Conservation (phyloP, 1,284 basidiomycete genomes). For the Coniferiporia sulphurascens region DNA sequence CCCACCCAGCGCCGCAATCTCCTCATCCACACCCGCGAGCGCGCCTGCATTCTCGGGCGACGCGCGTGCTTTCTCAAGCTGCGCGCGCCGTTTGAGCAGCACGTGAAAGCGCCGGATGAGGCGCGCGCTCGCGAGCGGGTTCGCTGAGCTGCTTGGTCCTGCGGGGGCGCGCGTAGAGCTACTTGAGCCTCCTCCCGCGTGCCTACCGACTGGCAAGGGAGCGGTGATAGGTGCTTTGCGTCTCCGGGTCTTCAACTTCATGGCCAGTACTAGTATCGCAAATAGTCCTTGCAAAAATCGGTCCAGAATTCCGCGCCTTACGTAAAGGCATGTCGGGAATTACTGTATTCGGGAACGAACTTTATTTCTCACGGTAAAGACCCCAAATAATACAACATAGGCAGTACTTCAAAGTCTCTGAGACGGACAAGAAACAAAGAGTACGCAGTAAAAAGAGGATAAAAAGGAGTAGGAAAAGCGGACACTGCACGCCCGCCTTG, state of each 20-base stretch:
- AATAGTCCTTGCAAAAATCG: background rate
- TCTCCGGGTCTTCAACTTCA: constrained; percentile 12
- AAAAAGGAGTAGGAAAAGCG: background rate
- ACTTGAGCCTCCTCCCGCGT: background rate
- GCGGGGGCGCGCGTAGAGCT: background rate
- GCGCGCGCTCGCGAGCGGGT: constrained; percentile 51
- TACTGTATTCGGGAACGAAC: background rate
- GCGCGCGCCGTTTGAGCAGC: constrained; percentile 54
- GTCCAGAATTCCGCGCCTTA: background rate
- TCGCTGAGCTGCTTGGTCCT: constrained; percentile 31
- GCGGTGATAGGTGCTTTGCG: constrained; percentile 18
- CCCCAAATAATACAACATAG: background rate
- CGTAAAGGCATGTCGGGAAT: background rate
- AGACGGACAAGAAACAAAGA: background rate
- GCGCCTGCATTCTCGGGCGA: constrained; percentile 26
- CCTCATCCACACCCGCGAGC: constrained; percentile 47
- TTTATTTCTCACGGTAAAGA: no score
- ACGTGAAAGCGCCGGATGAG: constrained; percentile 68
- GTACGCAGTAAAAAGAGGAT: background rate
- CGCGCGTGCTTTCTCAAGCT: constrained; percentile 34
- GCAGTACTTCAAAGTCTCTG: background rate
- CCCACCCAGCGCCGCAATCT: constrained; percentile 69
- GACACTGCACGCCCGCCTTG: background rate
- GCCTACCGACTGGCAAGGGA: background rate
- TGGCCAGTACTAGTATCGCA: background rate